Percentiles rank a stretch among this genome's conserved stretches.
These are phyloP conservation scores for Byssoonygena ceratinophila DNA, from an alignment of 2,329 filamentous ascomycete species.

Conservation along the genomic window DNA sequence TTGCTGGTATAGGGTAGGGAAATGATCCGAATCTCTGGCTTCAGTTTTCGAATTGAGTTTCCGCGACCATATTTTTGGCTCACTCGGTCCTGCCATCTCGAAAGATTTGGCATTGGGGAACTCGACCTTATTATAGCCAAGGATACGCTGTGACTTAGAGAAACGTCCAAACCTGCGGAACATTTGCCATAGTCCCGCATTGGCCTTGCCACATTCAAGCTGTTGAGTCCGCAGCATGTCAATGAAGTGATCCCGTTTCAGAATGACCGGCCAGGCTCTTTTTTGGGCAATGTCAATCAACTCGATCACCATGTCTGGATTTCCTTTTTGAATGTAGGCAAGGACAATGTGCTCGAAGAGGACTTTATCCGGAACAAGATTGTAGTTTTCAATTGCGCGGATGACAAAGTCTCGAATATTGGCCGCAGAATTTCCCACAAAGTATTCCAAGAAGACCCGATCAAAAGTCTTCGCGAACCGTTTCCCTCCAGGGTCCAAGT, in stretches of 20 bases:
- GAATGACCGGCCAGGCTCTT: slow-evolving; percentile 26
- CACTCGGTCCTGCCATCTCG: slow-evolving; percentile 20
- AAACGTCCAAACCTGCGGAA: slow-evolving; percentile 30
- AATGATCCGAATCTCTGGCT: slow-evolving; percentile 25
- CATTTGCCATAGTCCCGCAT: slow-evolving; percentile 34
- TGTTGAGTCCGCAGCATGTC: slow-evolving; percentile 28
- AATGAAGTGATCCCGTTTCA: slow-evolving; percentile 25
- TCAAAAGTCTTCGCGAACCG: slow-evolving; percentile 29
- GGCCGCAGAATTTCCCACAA: slow-evolving; percentile 27
- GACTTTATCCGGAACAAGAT: slow-evolving; percentile 30
- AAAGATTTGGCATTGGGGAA: slow-evolving; percentile 23
- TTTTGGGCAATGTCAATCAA: slow-evolving; percentile 25
- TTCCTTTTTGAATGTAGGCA: slow-evolving; percentile 33
- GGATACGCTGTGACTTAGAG: slow-evolving; percentile 27
- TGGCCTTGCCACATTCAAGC: slow-evolving; percentile 27
- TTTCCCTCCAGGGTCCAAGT: slow-evolving; percentile 21
- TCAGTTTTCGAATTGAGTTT: slow-evolving; percentile 22
- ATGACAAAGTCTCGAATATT: slow-evolving; percentile 31
- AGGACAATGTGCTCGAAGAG: slow-evolving; percentile 34
- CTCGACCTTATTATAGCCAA: slow-evolving; percentile 29
- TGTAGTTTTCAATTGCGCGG: slow-evolving; percentile 28
- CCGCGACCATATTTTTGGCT: slow-evolving; percentile 24
- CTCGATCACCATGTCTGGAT: slow-evolving; percentile 24
- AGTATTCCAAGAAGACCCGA: slow-evolving; percentile 35
- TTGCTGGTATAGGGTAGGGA: slow-evolving; percentile 28